These are phyloP conservation scores for Groenewaldozyma auringiensis DNA, from an alignment of 1,139 yeast species.

Conservation along the genomic window DNA sequence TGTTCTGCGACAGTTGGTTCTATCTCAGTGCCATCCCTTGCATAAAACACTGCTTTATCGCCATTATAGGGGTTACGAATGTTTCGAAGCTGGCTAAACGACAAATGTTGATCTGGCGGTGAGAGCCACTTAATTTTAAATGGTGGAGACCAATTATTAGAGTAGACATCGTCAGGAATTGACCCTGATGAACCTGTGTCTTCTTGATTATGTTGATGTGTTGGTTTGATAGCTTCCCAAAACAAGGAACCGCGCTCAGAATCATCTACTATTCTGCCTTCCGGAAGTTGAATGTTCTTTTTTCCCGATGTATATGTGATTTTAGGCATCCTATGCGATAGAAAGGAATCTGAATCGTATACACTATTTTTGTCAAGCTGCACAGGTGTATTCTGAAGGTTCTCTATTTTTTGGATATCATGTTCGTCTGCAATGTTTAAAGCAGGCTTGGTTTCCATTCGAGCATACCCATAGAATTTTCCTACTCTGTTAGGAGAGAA, in stretches of 20 bases:
- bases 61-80: constrained; percentile 32
- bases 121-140: constrained; percentile 33
- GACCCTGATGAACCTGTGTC: background rate
- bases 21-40: constrained; percentile 37
- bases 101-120: constrained; percentile 22
- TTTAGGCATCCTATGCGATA: constrained; percentile 9
- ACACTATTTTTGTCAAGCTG: background rate
- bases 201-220: constrained; percentile 10
- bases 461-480: constrained; percentile 36
- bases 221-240: constrained; percentile 31
- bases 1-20: constrained; percentile 30
- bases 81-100: constrained; percentile 29
- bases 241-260: constrained; percentile 33
- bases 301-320: constrained; percentile 20
- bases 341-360: background rate
- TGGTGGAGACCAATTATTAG: constrained; percentile 31
- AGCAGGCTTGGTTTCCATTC: constrained; percentile 25
- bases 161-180: background rate
- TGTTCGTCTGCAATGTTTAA: background rate
- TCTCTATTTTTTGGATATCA: background rate
- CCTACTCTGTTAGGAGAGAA: constrained; percentile 37
- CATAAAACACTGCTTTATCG: constrained; percentile 34
- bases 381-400: background rate
- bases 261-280: constrained; percentile 36
- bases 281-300: constrained; percentile 25